Percentiles rank a stretch among this genome's conserved stretches.
Evolutionary conservation across 1,139 yeast species (phyloP).

Genomic region (Candida sp.): DNA sequence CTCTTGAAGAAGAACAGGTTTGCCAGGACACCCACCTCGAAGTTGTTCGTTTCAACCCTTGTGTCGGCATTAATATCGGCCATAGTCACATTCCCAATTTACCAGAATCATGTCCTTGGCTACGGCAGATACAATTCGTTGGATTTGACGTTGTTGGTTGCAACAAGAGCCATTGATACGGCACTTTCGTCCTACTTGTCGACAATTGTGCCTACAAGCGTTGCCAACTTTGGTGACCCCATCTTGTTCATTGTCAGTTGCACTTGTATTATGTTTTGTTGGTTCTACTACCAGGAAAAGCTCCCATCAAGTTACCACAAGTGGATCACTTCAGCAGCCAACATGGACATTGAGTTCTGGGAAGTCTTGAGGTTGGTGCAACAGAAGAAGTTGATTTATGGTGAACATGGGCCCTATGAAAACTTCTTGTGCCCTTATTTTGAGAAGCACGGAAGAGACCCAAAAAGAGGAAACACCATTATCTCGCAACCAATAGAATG

Average conservation of each 20-base stretch:
- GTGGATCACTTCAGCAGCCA: constrained; percentile 48
- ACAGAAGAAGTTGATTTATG: constrained; percentile 28
- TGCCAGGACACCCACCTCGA: constrained; percentile 17
- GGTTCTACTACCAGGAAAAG: constrained; percentile 35
- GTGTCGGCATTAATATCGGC: constrained; percentile 33
- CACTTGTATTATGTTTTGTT: constrained; percentile 36
- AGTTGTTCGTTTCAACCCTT: constrained; percentile 33
- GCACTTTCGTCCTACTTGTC: constrained; percentile 29
- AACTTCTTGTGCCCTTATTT: constrained; percentile 28
- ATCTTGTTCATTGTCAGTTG: constrained; percentile 31
- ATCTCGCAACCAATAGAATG: constrained; percentile 30
- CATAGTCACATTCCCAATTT: constrained; percentile 28
- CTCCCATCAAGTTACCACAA: constrained; percentile 41
- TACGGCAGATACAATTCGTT: constrained; percentile 35
- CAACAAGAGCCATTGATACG: constrained; percentile 41
- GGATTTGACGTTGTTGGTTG: constrained; percentile 38
- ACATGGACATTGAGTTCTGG: constrained; percentile 38
- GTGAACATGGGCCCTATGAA: constrained; percentile 24
- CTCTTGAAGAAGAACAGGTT: constrained; percentile 17
- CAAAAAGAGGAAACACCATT: constrained; percentile 23
- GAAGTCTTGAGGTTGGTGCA: constrained; percentile 25
- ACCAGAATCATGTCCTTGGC: constrained; percentile 33
- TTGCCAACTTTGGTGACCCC: constrained; percentile 29
- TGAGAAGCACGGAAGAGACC: constrained; percentile 28
- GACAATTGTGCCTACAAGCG: constrained; percentile 18